Percentiles rank a stretch among this genome's conserved stretches.
Evolutionary conservation across 1,284 basidiomycete genomes (phyloP).

Genomic region (Farysia itapuensis): DNA sequence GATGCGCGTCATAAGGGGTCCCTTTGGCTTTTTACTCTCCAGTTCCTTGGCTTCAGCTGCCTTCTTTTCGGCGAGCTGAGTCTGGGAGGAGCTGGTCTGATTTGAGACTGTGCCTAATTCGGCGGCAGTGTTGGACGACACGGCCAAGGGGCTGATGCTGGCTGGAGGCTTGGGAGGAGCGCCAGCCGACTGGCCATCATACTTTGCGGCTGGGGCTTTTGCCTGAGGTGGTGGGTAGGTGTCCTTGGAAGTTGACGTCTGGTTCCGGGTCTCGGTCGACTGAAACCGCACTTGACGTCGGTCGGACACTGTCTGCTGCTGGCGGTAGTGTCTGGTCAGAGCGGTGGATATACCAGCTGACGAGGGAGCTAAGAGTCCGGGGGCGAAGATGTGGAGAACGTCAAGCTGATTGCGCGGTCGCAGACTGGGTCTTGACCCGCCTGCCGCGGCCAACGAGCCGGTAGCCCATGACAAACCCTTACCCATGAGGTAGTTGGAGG

Average conservation of each 20-base stretch:
- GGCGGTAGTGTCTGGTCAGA: constrained; percentile 28
- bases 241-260: constrained; percentile 5
- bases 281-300: constrained; percentile 24
- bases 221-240: constrained; percentile 21
- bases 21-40: constrained; percentile 25
- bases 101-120: constrained; percentile 41
- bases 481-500: constrained; percentile 7
- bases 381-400: constrained; percentile 37
- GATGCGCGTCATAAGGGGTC: constrained; percentile 40
- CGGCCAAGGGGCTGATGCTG: constrained; percentile 27
- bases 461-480: constrained; percentile 37
- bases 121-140: constrained; percentile 25
- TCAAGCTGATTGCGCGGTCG: constrained; percentile 24
- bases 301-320: constrained; percentile 8
- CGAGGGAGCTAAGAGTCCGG: constrained; percentile 11
- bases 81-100: constrained; percentile 38
- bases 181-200: constrained; percentile 34
- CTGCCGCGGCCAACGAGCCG: constrained; percentile 25
- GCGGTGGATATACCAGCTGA: constrained; percentile 21
- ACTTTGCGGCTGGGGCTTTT: constrained; percentile 5
- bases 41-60: constrained; percentile 27
- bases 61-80: constrained; percentile 38
- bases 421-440: constrained; percentile 11
- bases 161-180: constrained; percentile 25
- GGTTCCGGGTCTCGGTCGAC: constrained; percentile 26